These are phyloP conservation scores for Tetratostichococcus sp. DNA, from an alignment of 139 green algal genomes.

Conservation along the genomic window DNA sequence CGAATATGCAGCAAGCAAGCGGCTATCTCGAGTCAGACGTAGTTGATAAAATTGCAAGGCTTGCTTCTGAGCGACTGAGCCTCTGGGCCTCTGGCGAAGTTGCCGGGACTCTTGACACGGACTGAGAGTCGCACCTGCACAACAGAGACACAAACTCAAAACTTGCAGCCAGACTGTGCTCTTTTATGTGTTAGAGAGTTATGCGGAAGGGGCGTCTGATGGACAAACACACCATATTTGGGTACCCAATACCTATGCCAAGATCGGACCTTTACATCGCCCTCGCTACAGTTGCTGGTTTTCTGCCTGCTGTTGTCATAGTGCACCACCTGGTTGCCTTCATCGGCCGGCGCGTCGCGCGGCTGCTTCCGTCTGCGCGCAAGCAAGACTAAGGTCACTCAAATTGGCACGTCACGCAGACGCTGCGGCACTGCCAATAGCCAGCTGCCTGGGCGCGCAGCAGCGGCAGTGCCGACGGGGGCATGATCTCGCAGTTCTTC, in stretches of 20 bases:
- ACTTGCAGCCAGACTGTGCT: too few relatives aligned
- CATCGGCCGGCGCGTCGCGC: neutral
- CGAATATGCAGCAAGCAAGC: too few relatives aligned
- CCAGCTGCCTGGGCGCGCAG: too few relatives aligned
- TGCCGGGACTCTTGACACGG: too few relatives aligned
- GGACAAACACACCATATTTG: constrained; percentile 14
- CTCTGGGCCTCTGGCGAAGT: too few relatives aligned
- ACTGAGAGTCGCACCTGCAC: too few relatives aligned
- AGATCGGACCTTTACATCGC: constrained; percentile 36
- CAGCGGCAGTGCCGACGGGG: too few relatives aligned
- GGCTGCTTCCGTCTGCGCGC: neutral
- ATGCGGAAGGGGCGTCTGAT: neutral
- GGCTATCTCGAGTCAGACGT: too few relatives aligned
- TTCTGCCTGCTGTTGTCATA: constrained; percentile 43
- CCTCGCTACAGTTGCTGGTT: constrained; percentile 34
- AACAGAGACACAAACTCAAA: too few relatives aligned
- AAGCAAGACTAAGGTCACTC: neutral
- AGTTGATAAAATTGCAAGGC: too few relatives aligned
- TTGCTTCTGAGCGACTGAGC: too few relatives aligned
- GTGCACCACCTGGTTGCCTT: constrained; percentile 24
- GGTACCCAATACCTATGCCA: constrained; percentile 48
- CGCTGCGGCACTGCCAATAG: neutral
- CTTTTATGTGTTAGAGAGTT: too few relatives aligned
- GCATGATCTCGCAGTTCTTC: constrained; percentile 90
- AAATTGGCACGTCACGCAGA: neutral